Base-by-base conservation (phyloP, 805 yeast species). In the Candida ulmi region DNA sequence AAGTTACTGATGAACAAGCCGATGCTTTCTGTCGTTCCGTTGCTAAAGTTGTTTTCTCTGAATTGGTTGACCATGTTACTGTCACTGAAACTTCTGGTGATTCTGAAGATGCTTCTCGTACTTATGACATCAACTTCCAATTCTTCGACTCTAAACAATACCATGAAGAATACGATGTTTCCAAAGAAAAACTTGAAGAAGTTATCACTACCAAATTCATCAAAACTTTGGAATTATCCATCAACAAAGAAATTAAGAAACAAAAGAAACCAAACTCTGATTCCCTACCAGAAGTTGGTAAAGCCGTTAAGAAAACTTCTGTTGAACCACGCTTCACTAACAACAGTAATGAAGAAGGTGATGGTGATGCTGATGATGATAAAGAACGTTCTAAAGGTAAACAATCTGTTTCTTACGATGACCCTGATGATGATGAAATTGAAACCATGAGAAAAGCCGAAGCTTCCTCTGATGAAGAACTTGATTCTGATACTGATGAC, bases 341-440 rank as follows among this genome's bases (percentile, higher is more conserved):
- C 8, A 57, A 57, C 27, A 60, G 52, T 23, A 72, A 62, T 30
- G 74, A 66, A 27, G 82, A 72, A 44, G 78, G 66, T 29, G 82
- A 72, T 45, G 78, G 66, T 25, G 83, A 74, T 41, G 86, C 79
- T 38, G 82, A 73, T 39, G 80, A 75, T 40, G 87, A 76, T 44
- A 78, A 72, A 54, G 64, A 72, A 43, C 74, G 69, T 47, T 65
- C 72, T 38, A 82, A 81, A 50, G 70, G 80, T 29, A 87, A 88
- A 52, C 95, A 90, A 65, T 80, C 95, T 15, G 91, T 85, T 30
- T 88, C 96, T 2, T 88, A 88, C 52, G 98, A 90, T 47, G 95
- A 79, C 13, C 96, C 96, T 26, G 98, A 90, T 64, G 97, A 90
- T 46, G 98, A 88, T 24, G 97, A 90, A 58, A 69, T 86, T 44